Conservation (phyloP, 2,329 filamentous ascomycete species). For the Stagonosporopsis vannaccii region DNA sequence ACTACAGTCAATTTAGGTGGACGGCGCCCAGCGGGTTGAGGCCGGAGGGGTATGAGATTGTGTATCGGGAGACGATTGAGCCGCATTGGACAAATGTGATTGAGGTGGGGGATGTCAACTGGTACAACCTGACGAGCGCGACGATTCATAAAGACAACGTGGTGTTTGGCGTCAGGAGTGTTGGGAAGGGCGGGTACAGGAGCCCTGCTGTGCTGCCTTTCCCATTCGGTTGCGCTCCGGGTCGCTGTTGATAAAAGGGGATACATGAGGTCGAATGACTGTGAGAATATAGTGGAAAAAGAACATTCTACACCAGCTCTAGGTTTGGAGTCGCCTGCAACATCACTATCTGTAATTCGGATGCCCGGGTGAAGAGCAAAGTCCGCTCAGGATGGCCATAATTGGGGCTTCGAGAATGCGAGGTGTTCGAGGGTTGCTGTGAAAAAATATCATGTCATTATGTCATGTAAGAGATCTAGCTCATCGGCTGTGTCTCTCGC, state of each 20-base stretch:
- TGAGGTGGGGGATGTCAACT: slow-evolving; percentile 54
- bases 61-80: slow-evolving; percentile 59
- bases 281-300: no score
- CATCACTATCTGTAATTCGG: no score
- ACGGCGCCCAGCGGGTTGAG: slow-evolving; percentile 46
- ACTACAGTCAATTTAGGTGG: slow-evolving; percentile 60
- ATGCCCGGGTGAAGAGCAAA: no score
- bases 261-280: background rate
- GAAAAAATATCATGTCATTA: background rate
- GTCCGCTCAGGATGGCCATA: no score
- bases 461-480: background rate
- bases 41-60: slow-evolving; percentile 59
- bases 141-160: slow-evolving; percentile 63
- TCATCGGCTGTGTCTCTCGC: background rate
- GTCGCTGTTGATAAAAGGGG: slow-evolving; percentile 7
- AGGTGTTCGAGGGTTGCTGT: no score
- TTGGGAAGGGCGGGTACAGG: slow-evolving; percentile 56
- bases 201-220: slow-evolving; percentile 55
- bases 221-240: slow-evolving; percentile 34
- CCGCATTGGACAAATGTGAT: slow-evolving; percentile 58
- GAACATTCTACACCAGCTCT: no score
- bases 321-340: no score
- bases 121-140: slow-evolving; percentile 51
- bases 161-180: slow-evolving; percentile 60
- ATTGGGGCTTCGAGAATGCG: no score